Evolutionary conservation across 805 yeast genomes (phyloP).

Genomic region (Wickerhamomyces chambardii): DNA sequence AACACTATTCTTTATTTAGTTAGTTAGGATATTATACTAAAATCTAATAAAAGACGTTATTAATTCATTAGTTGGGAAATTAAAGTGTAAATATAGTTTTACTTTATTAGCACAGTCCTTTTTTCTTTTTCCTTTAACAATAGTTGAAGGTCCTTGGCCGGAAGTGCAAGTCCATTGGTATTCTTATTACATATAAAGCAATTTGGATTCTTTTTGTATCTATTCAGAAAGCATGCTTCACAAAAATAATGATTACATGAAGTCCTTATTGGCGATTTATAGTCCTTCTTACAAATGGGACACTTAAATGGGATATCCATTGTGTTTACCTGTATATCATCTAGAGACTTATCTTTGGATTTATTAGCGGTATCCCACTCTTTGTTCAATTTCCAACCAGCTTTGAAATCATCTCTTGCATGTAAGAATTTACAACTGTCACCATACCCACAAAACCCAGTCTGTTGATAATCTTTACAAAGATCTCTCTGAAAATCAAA

Average conservation of each 20-base stretch:
- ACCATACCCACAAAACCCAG: constrained; percentile 96
- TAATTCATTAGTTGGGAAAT: background rate
- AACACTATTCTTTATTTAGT: too few relatives aligned
- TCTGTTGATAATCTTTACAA: constrained; percentile 84
- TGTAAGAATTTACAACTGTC: constrained; percentile 95
- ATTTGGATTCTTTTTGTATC: constrained; percentile 30
- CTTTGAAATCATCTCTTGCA: constrained; percentile 74
- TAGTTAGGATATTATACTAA: too few relatives aligned
- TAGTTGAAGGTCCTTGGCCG: constrained; percentile 32
- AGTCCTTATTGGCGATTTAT: constrained; percentile 47
- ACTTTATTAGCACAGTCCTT: background rate
- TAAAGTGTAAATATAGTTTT: background rate
- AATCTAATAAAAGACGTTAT: too few relatives aligned
- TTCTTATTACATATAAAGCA: constrained; percentile 54
- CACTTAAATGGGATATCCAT: constrained; percentile 49
- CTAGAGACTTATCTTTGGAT: constrained; percentile 10
- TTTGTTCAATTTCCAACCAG: constrained; percentile 53
- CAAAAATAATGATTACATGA: constrained; percentile 60
- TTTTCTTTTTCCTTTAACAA: constrained; percentile 8
- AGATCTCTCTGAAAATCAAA: constrained; percentile 90
- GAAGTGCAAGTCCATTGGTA: constrained; percentile 51
- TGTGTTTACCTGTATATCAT: constrained; percentile 16
- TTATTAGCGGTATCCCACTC: constrained; percentile 52
- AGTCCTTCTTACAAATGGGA: constrained; percentile 47
- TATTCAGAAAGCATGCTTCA: constrained; percentile 43